Conservation (phyloP, 1,284 basidiomycete species). For the Rhodotorula glutinis region DNA sequence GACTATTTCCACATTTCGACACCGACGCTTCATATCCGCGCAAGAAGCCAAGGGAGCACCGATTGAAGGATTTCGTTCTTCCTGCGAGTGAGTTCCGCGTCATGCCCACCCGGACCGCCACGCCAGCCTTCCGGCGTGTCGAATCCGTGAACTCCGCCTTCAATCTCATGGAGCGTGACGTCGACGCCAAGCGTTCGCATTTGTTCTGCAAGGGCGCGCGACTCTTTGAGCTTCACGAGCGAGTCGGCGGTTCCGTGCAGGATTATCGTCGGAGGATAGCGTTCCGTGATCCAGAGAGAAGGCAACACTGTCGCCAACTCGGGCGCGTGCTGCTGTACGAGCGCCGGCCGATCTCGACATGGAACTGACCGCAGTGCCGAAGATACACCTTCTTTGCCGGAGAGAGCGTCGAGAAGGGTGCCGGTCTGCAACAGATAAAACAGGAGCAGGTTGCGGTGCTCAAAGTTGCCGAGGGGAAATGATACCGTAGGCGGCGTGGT, state of each 20-base stretch:
- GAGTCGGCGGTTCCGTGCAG: slow-evolving; percentile 5
- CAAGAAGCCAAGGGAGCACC: slow-evolving; percentile 12
- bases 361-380: not conserved
- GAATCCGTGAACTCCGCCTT: slow-evolving; percentile 16
- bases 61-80: not conserved
- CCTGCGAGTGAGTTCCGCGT: slow-evolving; percentile 4
- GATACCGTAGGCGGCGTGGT: not conserved
- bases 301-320: not conserved
- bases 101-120: not conserved
- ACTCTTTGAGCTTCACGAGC: slow-evolving; percentile 1
- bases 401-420: slow-evolving; percentile 6
- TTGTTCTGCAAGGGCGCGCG: not conserved
- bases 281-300: not conserved
- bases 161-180: slow-evolving; percentile 6
- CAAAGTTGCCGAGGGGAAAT: not conserved
- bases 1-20: not conserved
- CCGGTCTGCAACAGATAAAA: slow-evolving; percentile 12
- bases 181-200: not conserved
- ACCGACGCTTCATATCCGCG: not conserved
- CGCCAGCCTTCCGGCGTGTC: slow-evolving; percentile 2
- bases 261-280: slow-evolving; percentile 7
- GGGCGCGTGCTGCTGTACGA: not conserved
- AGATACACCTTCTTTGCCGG: not conserved
- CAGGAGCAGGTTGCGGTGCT: not conserved
- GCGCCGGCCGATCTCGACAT: not conserved